These are phyloP conservation scores for Sparassis latifolia DNA, from an alignment of 1,284 basidiomycete species.

Conservation along the genomic window DNA sequence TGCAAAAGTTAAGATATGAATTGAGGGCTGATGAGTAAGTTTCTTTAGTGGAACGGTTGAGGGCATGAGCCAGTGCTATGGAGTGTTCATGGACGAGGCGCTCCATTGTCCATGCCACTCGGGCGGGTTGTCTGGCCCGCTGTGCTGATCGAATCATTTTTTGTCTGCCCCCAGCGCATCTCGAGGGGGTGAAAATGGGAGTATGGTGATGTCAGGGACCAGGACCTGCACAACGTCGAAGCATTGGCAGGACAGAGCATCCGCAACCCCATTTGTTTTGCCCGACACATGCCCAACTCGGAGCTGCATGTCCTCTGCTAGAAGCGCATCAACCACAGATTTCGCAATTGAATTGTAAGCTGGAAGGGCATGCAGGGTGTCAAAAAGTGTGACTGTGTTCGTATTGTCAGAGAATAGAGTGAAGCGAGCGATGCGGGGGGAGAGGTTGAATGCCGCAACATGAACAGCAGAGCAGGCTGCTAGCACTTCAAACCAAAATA, in stretches of 20 bases:
- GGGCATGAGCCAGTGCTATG: constrained; percentile 13
- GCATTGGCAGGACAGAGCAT: constrained; percentile 16
- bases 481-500: constrained; percentile 10
- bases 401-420: constrained; percentile 20
- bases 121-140: constrained; percentile 12
- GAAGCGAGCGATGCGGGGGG: not conserved
- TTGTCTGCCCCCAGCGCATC: constrained; percentile 17
- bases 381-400: constrained; percentile 21
- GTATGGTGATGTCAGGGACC: constrained; percentile 2
- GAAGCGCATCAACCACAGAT: constrained; percentile 9
- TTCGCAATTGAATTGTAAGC: constrained; percentile 17
- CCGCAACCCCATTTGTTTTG: constrained; percentile 18
- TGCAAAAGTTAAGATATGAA: constrained; percentile 25
- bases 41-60: constrained; percentile 8
- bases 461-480: constrained; percentile 6
- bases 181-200: constrained; percentile 20
- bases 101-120: constrained; percentile 17
- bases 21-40: constrained; percentile 22
- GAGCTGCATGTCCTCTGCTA: constrained; percentile 12
- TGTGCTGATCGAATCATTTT: constrained; percentile 8
- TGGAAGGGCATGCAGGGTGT: constrained; percentile 10
- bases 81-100: constrained; percentile 12
- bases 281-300: constrained; percentile 20
- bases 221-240: not conserved
- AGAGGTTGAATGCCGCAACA: not conserved